Evolutionary conservation across 129 eudicot genomes (phyloP).

Genomic region (Rutidosis leptorrhynchoides): DNA sequence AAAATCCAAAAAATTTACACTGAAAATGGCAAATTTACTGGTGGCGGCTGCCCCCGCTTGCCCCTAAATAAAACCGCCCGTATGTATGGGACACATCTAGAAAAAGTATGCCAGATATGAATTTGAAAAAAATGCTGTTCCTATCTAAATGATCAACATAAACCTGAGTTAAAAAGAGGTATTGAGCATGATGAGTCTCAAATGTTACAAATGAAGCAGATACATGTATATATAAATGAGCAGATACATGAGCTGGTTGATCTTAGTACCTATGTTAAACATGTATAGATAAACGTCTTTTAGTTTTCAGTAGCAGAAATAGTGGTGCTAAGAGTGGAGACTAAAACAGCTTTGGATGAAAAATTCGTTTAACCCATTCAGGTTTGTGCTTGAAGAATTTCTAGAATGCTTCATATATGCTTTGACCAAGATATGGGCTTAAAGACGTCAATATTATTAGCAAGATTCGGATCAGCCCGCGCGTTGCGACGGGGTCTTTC

Average conservation of each 20-base stretch:
- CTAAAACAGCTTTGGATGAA: slow-evolving; percentile 55
- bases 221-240: slow-evolving; percentile 4
- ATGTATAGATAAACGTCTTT: slow-evolving; percentile 76
- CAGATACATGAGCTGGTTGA: slow-evolving; percentile 34
- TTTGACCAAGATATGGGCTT: slow-evolving; percentile 6
- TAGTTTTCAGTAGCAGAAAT: slow-evolving; percentile 69
- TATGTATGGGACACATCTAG: slow-evolving; percentile 47
- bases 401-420: slow-evolving; percentile 10
- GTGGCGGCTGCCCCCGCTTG: too few relatives aligned
- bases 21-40: too few relatives aligned
- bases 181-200: slow-evolving; percentile 60
- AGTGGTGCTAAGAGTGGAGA: slow-evolving; percentile 85
- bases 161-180: slow-evolving; percentile 44
- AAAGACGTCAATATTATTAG: neutral
- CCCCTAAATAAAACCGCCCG: too few relatives aligned
- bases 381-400: slow-evolving; percentile 35
- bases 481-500: too few relatives aligned
- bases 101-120: slow-evolving; percentile 43
- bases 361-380: slow-evolving; percentile 73
- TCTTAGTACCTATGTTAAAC: slow-evolving; percentile 69
- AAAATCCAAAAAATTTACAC: too few relatives aligned
- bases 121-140: neutral
- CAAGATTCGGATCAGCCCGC: too few relatives aligned
- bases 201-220: slow-evolving; percentile 31
- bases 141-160: slow-evolving; percentile 36